These are phyloP conservation scores for Veloboletus limbatus DNA, from an alignment of 1,284 basidiomycete species.

Conservation along the genomic window DNA sequence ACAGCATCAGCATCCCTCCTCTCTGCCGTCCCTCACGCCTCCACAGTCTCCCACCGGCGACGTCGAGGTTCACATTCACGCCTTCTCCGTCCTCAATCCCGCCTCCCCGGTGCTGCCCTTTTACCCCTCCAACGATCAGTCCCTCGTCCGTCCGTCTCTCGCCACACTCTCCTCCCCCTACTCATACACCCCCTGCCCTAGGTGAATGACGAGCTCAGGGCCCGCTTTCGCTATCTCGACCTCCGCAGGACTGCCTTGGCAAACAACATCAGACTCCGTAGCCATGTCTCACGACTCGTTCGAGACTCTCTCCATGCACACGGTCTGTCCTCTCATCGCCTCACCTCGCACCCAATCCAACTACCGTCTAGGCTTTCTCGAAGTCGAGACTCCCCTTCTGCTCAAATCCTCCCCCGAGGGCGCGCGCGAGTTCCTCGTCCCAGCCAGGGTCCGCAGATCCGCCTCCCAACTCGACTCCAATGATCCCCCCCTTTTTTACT, in stretches of 20 bases:
- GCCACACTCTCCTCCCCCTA: background rate
- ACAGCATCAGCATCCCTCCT: slow-evolving; percentile 1
- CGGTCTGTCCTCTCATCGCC: slow-evolving; percentile 43
- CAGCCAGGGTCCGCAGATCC: slow-evolving; percentile 57
- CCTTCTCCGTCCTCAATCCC: slow-evolving; percentile 75
- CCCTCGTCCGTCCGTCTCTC: slow-evolving; percentile 65
- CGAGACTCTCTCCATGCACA: slow-evolving; percentile 72
- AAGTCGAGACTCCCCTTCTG: slow-evolving; percentile 93
- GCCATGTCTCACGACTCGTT: slow-evolving; percentile 75
- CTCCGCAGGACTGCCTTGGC: slow-evolving; percentile 74
- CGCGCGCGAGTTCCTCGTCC: slow-evolving; percentile 92
- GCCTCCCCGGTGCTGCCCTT: slow-evolving; percentile 74
- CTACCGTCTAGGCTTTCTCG: slow-evolving; percentile 65
- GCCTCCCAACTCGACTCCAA: slow-evolving; percentile 19
- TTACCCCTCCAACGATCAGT: slow-evolving; percentile 70
- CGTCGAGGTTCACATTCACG: slow-evolving; percentile 77
- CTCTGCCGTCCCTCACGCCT: slow-evolving; percentile 12
- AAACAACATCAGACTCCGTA: slow-evolving; percentile 77
- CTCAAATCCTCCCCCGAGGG: slow-evolving; percentile 93
- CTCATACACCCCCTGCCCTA: slow-evolving; percentile 36
- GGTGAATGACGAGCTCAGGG: slow-evolving; percentile 84
- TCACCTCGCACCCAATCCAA: slow-evolving; percentile 5
- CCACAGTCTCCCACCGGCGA: slow-evolving; percentile 58
- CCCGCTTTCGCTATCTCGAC: slow-evolving; percentile 86
- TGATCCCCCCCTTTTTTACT: slow-evolving; percentile 71